phyloP scores from a whole-genome alignment of 1,284 basidiomycete species.

The Sporisorium sorghi region DNA sequence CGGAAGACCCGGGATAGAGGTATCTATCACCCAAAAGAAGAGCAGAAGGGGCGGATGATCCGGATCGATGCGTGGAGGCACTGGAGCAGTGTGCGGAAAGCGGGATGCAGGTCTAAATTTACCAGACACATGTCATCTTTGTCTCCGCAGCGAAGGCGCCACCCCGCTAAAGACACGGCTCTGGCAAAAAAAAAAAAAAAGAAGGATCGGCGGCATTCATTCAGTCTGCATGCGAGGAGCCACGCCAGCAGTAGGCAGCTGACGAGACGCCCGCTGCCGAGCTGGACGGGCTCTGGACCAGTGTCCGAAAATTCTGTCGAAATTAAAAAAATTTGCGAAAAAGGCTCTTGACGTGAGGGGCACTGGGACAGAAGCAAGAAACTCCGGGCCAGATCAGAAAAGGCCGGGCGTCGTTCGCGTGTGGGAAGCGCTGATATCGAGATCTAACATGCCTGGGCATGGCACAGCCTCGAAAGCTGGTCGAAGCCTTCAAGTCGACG shows the following conservation, averaged over 20 bases:
- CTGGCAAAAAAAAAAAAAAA: slow-evolving; percentile 19
- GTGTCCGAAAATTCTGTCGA: slow-evolving; percentile 10
- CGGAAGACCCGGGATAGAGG: slow-evolving; percentile 7
- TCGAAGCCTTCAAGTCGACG: not conserved
- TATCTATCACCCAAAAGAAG: not conserved
- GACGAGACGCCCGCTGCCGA: slow-evolving; percentile 5
- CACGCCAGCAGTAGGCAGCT: slow-evolving; percentile 8
- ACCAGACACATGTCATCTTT: slow-evolving; percentile 17
- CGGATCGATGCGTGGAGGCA: slow-evolving; percentile 13
- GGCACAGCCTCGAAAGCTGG: not conserved
- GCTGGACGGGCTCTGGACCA: slow-evolving; percentile 3
- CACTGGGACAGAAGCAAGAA: slow-evolving; percentile 7
- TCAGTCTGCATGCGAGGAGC: slow-evolving; percentile 12
- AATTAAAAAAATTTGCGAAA: slow-evolving; percentile 6
- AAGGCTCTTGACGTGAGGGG: not conserved
- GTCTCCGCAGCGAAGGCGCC: slow-evolving; percentile 12
- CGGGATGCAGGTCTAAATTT: slow-evolving; percentile 15
- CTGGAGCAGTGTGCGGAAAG: slow-evolving; percentile 12
- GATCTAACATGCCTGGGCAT: slow-evolving; percentile 9
- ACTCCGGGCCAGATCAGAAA: slow-evolving; percentile 37
- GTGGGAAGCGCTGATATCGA: not conserved
- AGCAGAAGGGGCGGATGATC: slow-evolving; percentile 1
- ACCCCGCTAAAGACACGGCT: slow-evolving; percentile 6
- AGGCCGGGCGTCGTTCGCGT: slow-evolving; percentile 4
- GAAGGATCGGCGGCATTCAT: slow-evolving; percentile 19